Conservation (phyloP, 441 rosid genomes). For the Euphorbia schlechtendalii region DNA sequence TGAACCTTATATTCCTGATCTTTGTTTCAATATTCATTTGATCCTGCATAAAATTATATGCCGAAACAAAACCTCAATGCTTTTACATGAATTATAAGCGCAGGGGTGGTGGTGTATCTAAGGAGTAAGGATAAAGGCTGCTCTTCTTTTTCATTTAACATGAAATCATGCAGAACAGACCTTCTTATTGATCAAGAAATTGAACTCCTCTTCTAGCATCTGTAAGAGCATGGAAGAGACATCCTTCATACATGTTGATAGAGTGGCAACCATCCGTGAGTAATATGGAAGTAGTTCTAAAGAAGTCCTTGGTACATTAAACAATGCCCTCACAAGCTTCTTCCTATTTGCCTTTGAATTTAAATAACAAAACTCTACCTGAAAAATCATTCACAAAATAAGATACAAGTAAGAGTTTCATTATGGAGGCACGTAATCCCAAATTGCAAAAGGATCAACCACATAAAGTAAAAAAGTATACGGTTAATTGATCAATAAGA, state of each 20-base stretch:
- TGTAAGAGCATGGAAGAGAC: slow-evolving; percentile 82
- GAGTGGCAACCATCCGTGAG: slow-evolving; percentile 93
- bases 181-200: slow-evolving; percentile 93
- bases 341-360: slow-evolving; percentile 93
- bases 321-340: slow-evolving; percentile 90
- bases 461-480: slow-evolving; percentile 31
- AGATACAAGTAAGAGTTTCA: slow-evolving; percentile 11
- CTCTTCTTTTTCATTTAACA: slow-evolving; percentile 11
- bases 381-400: slow-evolving; percentile 18
- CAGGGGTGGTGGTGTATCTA: not conserved
- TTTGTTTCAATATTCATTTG: slow-evolving; percentile 99
- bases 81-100: not conserved
- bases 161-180: slow-evolving; percentile 28
- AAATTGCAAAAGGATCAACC: slow-evolving; percentile 1
- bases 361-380: slow-evolving; percentile 97
- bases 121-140: slow-evolving; percentile 10
- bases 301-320: slow-evolving; percentile 96
- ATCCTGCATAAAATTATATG: slow-evolving; percentile 57
- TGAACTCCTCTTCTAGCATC: slow-evolving; percentile 98
- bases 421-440: not conserved
- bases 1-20: slow-evolving; percentile 93
- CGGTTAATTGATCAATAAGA: slow-evolving; percentile 94
- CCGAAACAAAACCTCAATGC: not conserved
- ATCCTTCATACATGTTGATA: slow-evolving; percentile 95
- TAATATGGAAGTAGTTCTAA: slow-evolving; percentile 91